These are phyloP conservation scores for Corniculantispora saksenae DNA, from an alignment of 2,329 filamentous ascomycete genomes.

Conservation along the genomic window DNA sequence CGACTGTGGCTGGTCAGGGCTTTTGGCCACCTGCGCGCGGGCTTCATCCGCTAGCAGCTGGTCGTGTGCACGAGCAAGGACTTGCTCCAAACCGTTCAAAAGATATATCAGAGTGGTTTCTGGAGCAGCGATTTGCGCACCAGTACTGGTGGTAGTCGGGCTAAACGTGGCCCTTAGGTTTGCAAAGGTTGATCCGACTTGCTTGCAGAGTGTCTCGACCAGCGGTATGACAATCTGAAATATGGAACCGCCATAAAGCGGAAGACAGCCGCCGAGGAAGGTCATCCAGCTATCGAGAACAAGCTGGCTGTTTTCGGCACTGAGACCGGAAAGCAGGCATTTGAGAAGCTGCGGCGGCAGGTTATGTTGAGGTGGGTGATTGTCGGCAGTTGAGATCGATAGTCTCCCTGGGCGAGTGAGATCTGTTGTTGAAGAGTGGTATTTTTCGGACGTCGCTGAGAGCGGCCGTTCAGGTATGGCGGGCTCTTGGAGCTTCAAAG, in stretches of 20 bases:
- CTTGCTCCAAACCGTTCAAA: slow-evolving; percentile 89
- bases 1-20: slow-evolving; percentile 78
- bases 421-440: slow-evolving; percentile 43
- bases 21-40: slow-evolving; percentile 67
- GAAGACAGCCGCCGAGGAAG: slow-evolving; percentile 80
- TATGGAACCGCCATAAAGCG: slow-evolving; percentile 79
- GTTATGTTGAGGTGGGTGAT: slow-evolving; percentile 32
- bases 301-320: slow-evolving; percentile 69
- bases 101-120: slow-evolving; percentile 80
- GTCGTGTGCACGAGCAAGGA: slow-evolving; percentile 84
- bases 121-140: slow-evolving; percentile 41
- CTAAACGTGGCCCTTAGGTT: slow-evolving; percentile 67
- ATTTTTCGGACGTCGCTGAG: slow-evolving; percentile 51
- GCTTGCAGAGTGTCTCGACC: slow-evolving; percentile 82
- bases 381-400: slow-evolving; percentile 38
- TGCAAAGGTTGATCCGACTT: slow-evolving; percentile 73
- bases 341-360: slow-evolving; percentile 75
- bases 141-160: slow-evolving; percentile 27
- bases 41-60: slow-evolving; percentile 76
- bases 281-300: slow-evolving; percentile 90
- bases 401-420: slow-evolving; percentile 40
- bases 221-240: slow-evolving; percentile 90
- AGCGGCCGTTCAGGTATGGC: slow-evolving; percentile 40
- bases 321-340: slow-evolving; percentile 79
- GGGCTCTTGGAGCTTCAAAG: slow-evolving; percentile 65